Percentiles rank a stretch among this genome's conserved stretches.
phyloP scores from a whole-genome alignment of 805 yeast genomes.

The Pichia ethanolica region DNA sequence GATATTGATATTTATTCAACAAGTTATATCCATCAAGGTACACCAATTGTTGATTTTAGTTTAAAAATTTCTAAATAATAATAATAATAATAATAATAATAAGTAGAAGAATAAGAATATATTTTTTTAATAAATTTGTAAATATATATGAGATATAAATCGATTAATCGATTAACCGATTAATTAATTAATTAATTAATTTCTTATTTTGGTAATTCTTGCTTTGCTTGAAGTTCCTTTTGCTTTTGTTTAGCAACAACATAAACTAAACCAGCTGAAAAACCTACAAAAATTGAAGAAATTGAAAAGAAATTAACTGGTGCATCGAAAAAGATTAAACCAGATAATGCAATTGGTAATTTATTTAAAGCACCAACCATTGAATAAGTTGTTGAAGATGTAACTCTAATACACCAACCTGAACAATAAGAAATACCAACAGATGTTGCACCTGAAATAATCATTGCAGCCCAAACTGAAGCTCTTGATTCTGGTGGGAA shows the following conservation, averaged over 20 bases:
- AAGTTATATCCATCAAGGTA: conserved; percentile 89
- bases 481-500: conserved; percentile 68
- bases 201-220: conserved; percentile 28
- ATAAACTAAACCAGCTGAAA: conserved; percentile 91
- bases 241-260: conserved; percentile 94
- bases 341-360: conserved; percentile 93
- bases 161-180: not conserved
- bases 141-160: too few relatives aligned
- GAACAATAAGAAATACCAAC: conserved; percentile 98
- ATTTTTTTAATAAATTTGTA: too few relatives aligned
- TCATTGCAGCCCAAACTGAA: conserved; percentile 71
- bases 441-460: conserved; percentile 87
- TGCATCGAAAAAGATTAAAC: conserved; percentile 90
- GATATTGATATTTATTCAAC: conserved; percentile 89
- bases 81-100: not conserved
- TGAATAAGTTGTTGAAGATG: conserved; percentile 95
- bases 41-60: conserved; percentile 73
- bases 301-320: conserved; percentile 88
- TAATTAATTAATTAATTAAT: not conserved
- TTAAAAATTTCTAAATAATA: conserved; percentile 46
- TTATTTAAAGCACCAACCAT: conserved; percentile 99
- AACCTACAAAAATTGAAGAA: conserved; percentile 86
- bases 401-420: conserved; percentile 99
- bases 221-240: conserved; percentile 34
- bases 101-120: too few relatives aligned